These are phyloP conservation scores for Gliomastix tumulicola DNA, from an alignment of 2,329 filamentous ascomycete species.

Conservation along the genomic window DNA sequence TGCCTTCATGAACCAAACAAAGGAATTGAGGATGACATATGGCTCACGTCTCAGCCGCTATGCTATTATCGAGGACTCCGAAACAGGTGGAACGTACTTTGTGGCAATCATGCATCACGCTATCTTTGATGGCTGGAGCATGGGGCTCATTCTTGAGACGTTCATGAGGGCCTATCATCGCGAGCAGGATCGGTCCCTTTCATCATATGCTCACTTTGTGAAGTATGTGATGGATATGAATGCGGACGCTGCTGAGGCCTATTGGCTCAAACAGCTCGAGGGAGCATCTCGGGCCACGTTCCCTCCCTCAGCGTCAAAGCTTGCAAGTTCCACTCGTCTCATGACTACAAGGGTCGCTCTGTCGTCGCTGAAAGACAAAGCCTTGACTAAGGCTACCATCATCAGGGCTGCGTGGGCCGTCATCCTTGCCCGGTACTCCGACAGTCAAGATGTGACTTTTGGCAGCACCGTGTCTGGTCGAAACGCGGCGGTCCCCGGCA, in stretches of 20 bases:
- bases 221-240: constrained; percentile 26
- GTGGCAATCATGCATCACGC: constrained; percentile 4
- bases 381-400: constrained; percentile 8
- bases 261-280: neutral
- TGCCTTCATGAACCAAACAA: neutral
- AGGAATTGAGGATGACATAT: constrained; percentile 2
- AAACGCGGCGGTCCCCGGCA: constrained; percentile 6
- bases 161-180: constrained; percentile 10
- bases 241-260: neutral
- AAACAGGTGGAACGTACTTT: neutral
- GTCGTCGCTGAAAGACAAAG: neutral
- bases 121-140: constrained; percentile 4
- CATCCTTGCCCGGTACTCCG: constrained; percentile 17
- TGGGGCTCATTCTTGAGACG: neutral
- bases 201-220: constrained; percentile 30
- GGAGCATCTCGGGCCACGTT: constrained; percentile 5
- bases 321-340: neutral
- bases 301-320: constrained; percentile 3
- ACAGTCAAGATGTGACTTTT: constrained; percentile 17
- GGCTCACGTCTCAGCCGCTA: constrained; percentile 2
- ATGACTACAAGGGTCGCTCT: neutral
- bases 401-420: constrained; percentile 5
- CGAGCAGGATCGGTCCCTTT: constrained; percentile 2
- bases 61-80: constrained; percentile 6
- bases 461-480: constrained; percentile 11